Evolutionary conservation across 192 early-diverging fungal genomes (phyloP).

Genomic region (Piromyces finnis): DNA sequence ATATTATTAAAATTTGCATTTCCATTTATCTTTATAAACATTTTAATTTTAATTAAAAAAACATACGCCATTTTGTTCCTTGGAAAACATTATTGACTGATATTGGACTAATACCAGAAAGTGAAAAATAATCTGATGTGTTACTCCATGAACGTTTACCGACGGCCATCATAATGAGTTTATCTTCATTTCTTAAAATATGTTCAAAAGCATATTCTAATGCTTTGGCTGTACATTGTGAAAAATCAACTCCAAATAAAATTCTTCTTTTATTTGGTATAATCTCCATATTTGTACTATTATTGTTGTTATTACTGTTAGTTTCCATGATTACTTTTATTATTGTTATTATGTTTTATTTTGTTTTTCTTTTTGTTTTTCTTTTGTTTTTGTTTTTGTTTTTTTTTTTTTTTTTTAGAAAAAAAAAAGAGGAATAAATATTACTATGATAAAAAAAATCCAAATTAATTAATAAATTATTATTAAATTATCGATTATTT

Average conservation of each 20-base stretch:
- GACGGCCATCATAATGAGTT: not conserved
- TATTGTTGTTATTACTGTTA: too few species aligned
- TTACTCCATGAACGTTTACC: not conserved
- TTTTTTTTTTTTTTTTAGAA: too few species aligned
- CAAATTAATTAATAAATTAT: too few species aligned
- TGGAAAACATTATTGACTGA: not conserved
- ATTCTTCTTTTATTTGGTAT: not conserved
- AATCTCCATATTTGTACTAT: not conserved
- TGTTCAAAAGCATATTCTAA: not conserved
- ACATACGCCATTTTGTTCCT: not conserved
- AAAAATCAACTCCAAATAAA: not conserved
- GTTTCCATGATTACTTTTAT: not conserved
- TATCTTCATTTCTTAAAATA: not conserved
- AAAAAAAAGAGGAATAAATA: too few species aligned
- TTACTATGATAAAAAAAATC: too few species aligned
- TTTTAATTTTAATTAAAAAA: not conserved
- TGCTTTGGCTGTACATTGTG: not conserved
- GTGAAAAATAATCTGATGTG: not conserved
- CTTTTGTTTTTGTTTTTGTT: too few species aligned
- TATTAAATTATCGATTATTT: too few species aligned
- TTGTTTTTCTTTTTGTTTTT: too few species aligned
- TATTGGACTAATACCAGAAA: not conserved
- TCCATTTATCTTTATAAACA: too few species aligned
- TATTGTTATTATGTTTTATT: too few species aligned
- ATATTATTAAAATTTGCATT: too few species aligned